These are phyloP conservation scores for Metschnikowia henanensis DNA, from an alignment of 805 yeast genomes.

Conservation along the genomic window DNA sequence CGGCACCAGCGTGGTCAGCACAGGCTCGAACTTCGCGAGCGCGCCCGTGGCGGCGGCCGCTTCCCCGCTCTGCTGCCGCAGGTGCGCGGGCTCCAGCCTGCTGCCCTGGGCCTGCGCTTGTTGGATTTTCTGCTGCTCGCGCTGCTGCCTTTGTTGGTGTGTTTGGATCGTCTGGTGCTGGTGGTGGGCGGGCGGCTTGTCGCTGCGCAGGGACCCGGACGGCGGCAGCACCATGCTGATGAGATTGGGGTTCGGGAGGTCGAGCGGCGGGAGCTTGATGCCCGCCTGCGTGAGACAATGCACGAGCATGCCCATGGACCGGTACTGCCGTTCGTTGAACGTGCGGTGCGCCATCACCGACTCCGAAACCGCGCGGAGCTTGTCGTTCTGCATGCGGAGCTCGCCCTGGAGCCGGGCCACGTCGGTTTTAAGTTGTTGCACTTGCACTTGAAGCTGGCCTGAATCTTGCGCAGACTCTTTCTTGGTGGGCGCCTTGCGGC, in stretches of 20 bases:
- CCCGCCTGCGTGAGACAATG: conserved; percentile 57
- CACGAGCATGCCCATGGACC: conserved; percentile 51
- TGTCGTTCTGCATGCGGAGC: conserved; percentile 36
- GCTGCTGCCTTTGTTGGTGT: conserved; percentile 3
- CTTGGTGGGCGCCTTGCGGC: conserved; percentile 73
- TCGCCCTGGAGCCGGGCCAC: conserved; percentile 35
- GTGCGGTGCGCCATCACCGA: conserved; percentile 56
- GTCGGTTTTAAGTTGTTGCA: conserved; percentile 28
- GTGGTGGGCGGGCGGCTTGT: conserved; percentile 1
- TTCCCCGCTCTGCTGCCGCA: conserved; percentile 6
- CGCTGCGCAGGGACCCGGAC: conserved; percentile 5
- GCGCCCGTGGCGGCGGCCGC: neutral
- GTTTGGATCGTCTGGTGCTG: conserved; percentile 9
- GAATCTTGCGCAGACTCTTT: conserved; percentile 26
- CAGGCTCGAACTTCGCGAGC: conserved; percentile 21
- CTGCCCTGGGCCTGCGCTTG: conserved; percentile 1
- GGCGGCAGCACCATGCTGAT: conserved; percentile 22
- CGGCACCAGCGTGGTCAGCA: conserved; percentile 21
- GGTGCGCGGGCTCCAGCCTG: conserved; percentile 2
- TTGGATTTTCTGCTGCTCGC: neutral
- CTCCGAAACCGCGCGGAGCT: conserved; percentile 65
- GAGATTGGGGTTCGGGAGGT: conserved; percentile 46
- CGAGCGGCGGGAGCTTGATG: conserved; percentile 64
- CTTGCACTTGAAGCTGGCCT: conserved; percentile 15
- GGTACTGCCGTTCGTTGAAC: conserved; percentile 55